Evolutionary conservation across 2,329 filamentous ascomycete genomes (phyloP).

Genomic region (Clarireedia homoeocarpa): DNA sequence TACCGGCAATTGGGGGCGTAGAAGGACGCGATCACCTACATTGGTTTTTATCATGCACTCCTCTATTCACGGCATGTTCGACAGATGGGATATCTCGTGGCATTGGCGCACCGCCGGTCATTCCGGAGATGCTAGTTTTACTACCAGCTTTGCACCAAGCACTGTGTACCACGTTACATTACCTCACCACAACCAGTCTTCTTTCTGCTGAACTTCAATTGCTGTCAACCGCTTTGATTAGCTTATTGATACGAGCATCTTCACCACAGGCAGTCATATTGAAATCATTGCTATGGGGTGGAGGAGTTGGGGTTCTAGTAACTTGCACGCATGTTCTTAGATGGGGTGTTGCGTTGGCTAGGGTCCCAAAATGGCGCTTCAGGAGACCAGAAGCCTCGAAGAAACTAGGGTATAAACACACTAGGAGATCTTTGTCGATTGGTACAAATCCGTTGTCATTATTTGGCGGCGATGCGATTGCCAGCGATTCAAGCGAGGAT

Average conservation of each 20-base stretch:
- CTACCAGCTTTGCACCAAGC: slow-evolving; percentile 81
- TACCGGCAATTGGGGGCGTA: slow-evolving; percentile 52
- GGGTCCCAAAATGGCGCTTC: slow-evolving; percentile 89
- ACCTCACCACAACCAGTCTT: slow-evolving; percentile 82
- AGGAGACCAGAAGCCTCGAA: slow-evolving; percentile 39
- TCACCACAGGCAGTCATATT: slow-evolving; percentile 82
- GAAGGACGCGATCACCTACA: slow-evolving; percentile 61
- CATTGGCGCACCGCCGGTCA: background rate
- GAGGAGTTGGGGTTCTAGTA: slow-evolving; percentile 70
- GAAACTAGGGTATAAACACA: background rate
- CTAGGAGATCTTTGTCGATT: slow-evolving; percentile 11
- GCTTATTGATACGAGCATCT: slow-evolving; percentile 66
- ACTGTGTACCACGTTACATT: slow-evolving; percentile 63
- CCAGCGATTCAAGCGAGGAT: slow-evolving; percentile 21
- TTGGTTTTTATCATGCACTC: slow-evolving; percentile 69
- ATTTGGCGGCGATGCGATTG: slow-evolving; percentile 14
- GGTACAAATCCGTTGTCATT: slow-evolving; percentile 13
- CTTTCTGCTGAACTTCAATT: slow-evolving; percentile 82
- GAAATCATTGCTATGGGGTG: slow-evolving; percentile 76
- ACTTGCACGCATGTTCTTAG: slow-evolving; percentile 65
- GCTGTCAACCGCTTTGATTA: slow-evolving; percentile 73
- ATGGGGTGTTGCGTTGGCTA: slow-evolving; percentile 78
- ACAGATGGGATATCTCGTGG: background rate
- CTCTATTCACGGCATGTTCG: slow-evolving; percentile 37
- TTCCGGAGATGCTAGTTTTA: slow-evolving; percentile 36